A percentile compares a stretch with the other conserved stretches of the same genome.
These are phyloP conservation scores for Camellia lanceoleosa DNA, from an alignment of 148 eudicot genomes.

Conservation along the genomic window DNA sequence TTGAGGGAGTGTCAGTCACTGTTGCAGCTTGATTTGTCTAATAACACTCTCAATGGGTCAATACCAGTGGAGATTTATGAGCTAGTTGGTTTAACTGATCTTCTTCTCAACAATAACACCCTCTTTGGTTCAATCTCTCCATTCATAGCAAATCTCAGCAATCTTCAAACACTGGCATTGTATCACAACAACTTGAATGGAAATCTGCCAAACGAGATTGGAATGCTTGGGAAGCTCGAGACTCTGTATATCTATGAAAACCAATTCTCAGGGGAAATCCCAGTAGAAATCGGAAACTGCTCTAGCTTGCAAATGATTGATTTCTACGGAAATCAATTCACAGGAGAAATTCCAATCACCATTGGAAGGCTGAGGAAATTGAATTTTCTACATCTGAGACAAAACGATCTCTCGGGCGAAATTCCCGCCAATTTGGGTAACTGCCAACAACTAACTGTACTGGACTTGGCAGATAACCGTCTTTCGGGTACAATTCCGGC, in stretches of 20 bases:
- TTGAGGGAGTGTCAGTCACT: slow-evolving; percentile 50
- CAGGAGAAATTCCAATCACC: slow-evolving; percentile 57
- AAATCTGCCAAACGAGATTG: slow-evolving; percentile 68
- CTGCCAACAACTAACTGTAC: slow-evolving; percentile 55
- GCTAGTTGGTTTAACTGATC: slow-evolving; percentile 62
- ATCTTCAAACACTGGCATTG: slow-evolving; percentile 61
- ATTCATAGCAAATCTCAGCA: slow-evolving; percentile 56
- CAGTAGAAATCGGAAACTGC: slow-evolving; percentile 82
- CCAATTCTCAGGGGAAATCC: slow-evolving; percentile 76
- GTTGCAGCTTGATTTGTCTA: slow-evolving; percentile 78
- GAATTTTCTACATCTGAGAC: slow-evolving; percentile 70
- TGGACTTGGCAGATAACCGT: slow-evolving; percentile 84
- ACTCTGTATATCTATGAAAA: slow-evolving; percentile 69
- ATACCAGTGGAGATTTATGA: slow-evolving; percentile 61
- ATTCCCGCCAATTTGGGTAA: slow-evolving; percentile 72
- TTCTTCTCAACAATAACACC: slow-evolving; percentile 73
- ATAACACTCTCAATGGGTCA: slow-evolving; percentile 71
- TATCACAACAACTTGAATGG: slow-evolving; percentile 64
- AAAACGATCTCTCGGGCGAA: slow-evolving; percentile 70
- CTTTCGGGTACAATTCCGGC: slow-evolving; percentile 75
- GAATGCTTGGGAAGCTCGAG: slow-evolving; percentile 55
- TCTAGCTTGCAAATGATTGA: slow-evolving; percentile 86
- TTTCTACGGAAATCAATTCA: slow-evolving; percentile 78
- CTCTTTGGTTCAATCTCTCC: slow-evolving; percentile 65
- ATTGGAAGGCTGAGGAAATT: slow-evolving; percentile 58